These are phyloP conservation scores for Penicillium coffeae DNA, from an alignment of 495 filamentous ascomycete species.

Conservation along the genomic window DNA sequence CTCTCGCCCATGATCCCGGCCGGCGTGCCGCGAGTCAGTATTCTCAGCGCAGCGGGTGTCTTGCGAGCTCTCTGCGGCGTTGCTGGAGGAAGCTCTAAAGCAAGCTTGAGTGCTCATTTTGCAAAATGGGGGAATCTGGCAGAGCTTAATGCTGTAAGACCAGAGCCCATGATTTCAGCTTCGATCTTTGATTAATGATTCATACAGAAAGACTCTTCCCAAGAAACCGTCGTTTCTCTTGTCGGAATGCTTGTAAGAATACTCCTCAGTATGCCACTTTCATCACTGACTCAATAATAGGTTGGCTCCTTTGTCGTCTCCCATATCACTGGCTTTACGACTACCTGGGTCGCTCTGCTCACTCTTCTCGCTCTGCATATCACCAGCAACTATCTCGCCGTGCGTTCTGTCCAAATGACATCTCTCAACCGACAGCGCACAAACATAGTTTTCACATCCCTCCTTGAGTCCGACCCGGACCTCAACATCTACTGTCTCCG, in stretches of 20 bases:
- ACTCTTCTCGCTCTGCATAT: conserved; percentile 71
- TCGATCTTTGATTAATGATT: conserved; percentile 1
- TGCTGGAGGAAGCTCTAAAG: conserved; percentile 84
- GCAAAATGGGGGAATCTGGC: conserved; percentile 83
- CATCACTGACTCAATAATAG: conserved; percentile 28
- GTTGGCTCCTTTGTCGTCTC: conserved; percentile 79
- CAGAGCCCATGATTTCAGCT: not conserved
- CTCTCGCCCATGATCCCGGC: conserved; percentile 73
- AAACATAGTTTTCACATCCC: conserved; percentile 68
- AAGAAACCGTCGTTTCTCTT: conserved; percentile 91
- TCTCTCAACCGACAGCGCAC: conserved; percentile 87
- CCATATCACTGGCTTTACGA: conserved; percentile 60
- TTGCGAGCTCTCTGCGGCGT: conserved; percentile 84
- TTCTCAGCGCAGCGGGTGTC: conserved; percentile 73
- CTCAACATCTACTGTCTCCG: conserved; percentile 1
- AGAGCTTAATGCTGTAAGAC: conserved; percentile 80
- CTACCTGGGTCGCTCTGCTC: conserved; percentile 74
- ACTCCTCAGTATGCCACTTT: not conserved
- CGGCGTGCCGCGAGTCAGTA: conserved; percentile 57
- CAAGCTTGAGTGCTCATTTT: conserved; percentile 89
- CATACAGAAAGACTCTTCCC: conserved; percentile 81
- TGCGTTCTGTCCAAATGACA: conserved; percentile 75
- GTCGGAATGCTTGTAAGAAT: conserved; percentile 75
- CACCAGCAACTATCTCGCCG: conserved; percentile 77
- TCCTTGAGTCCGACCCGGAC: conserved; percentile 42